Conservation (phyloP, 805 yeast species). For the Zygotorulaspora florentina region DNA sequence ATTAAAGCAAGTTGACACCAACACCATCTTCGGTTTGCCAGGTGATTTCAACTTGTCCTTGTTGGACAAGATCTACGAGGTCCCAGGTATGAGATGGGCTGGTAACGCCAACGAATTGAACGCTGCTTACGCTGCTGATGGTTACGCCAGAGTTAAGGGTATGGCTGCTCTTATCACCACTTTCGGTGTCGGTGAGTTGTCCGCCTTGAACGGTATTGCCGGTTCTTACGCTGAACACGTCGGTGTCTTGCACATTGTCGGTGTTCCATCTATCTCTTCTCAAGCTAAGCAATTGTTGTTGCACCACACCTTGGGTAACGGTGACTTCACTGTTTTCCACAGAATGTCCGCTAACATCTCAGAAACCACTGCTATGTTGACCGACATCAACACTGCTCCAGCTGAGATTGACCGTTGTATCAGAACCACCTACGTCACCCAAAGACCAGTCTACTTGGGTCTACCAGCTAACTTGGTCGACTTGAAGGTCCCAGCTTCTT, state of each 20-base stretch:
- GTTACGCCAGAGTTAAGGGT: conserved; percentile 78
- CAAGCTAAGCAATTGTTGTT: conserved; percentile 67
- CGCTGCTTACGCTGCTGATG: conserved; percentile 82
- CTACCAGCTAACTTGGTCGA: conserved; percentile 80
- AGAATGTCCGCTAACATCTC: conserved; percentile 73
- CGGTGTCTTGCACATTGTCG: conserved; percentile 78
- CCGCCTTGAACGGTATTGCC: conserved; percentile 81
- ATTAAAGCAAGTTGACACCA: conserved; percentile 64
- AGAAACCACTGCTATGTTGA: conserved; percentile 59
- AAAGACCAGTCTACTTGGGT: conserved; percentile 80
- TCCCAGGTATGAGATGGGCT: conserved; percentile 77
- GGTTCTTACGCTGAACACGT: conserved; percentile 90
- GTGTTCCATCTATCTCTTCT: conserved; percentile 74
- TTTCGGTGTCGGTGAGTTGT: conserved; percentile 86
- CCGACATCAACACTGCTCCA: conserved; percentile 63
- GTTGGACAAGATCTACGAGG: conserved; percentile 69
- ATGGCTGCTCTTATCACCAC: conserved; percentile 74
- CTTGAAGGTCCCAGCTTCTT: conserved; percentile 50
- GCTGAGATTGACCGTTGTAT: conserved; percentile 69
- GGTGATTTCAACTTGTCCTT: conserved; percentile 76
- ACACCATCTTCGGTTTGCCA: conserved; percentile 74
- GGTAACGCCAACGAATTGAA: conserved; percentile 89
- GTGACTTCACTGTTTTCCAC: conserved; percentile 74
- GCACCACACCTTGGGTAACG: conserved; percentile 83
- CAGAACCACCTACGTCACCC: conserved; percentile 62